Evolutionary conservation across 495 filamentous ascomycete species (phyloP), one percentile per base, ranked within the genome.

Genomic region (Tuber magnatum): DNA sequence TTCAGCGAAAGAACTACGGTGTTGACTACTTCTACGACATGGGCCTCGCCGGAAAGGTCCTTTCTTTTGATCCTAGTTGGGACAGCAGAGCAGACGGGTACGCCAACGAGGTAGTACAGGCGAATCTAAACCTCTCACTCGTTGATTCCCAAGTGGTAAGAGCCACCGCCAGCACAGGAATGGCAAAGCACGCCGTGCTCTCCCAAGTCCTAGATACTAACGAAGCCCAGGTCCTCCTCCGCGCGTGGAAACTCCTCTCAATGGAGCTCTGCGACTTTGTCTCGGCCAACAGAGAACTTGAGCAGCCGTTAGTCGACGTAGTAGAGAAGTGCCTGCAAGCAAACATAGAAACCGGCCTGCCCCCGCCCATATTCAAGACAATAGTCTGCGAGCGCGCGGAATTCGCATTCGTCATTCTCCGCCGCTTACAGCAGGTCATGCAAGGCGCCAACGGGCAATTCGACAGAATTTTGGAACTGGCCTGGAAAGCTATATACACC

Each of bases 131-230:
- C 82, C 81, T 99, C 74, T 95, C 93, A 32, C 85, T 97, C 24
- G 92, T 98, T 68, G 93, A 97, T 81, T 91, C 94, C 48, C 93
- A 98, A 85, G 89, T 95, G 76, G 91, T 94, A 88, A 85, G 92
- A 88, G 75, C 69, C 72, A 32, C 51, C 20, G 3, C 43, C 5
- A 46, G 16, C 4, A 28, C 24, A 61, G 28, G 51, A 61, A 61
- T 61, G 28, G n/a, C 28, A 6, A 46, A 51, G 56, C 28, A 35
- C 28, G 56, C 35, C 28, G 4, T 35, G 28, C 68, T 24, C 3
- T 14, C 1, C 35, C 68, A 41, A 68, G 42, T 22, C 10, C 78
- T 68, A 14, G n/a, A 39, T 72, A 28, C 82, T 86, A 84, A 86
- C 81, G 75, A 68, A 73, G 69, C 46, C 68, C 74, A 94, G 91